Evolutionary conservation across 129 eudicot species (phyloP), one percentile per base, ranked within the genome.

Genomic region (Glebionis coronaria): DNA sequence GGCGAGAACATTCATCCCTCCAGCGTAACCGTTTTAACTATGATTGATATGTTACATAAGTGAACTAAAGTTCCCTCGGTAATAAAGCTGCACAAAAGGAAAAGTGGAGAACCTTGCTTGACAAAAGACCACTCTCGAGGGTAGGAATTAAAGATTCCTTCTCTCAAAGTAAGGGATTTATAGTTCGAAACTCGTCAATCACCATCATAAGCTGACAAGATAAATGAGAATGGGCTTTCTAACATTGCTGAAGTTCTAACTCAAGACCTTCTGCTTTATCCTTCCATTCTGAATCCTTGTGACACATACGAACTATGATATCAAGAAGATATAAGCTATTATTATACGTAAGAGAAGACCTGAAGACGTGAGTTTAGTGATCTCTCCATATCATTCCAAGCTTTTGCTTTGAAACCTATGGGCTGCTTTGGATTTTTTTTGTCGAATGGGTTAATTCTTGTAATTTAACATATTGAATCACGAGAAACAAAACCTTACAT

Each of bases 211-310:
- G 96, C 86, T 92, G 98, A 68, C 84, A 95, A 0, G 98, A 92
- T 56, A 92, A 76, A 59, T 95, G 95, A 62, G 96, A 65, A 72
- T 92, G 98, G 80, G 98, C 98, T 77, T 86, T 88, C 69, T 92
- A 92, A 81, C 98, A 92, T 60, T 92, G 98, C 76, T 92, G 98
- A 76, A 92, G 89, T 74, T 92, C 96, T 61, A 75, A 47, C 65
- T 92, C 98, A 46, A 92, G 87, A 62, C 69, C 78, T 82, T 92
- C 96, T 65, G 91, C 96, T 66, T 92, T 92, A 12, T 88, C 98
- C 79, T 92, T 88, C 98, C 98, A 92, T 72, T 75, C 96, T 44
- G 87, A 86, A 72, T 96, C 96, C 98, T 92, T 75, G n/a, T n/a
- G n/a, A n/a, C n/a, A n/a, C n/a, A n/a, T n/a, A n/a, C n/a, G n/a